A percentile compares a stretch with the other conserved stretches of the same genome.
These are phyloP conservation scores for Colletotrichum sp. DNA, from an alignment of 2,329 filamentous ascomycete genomes.

Conservation along the genomic window DNA sequence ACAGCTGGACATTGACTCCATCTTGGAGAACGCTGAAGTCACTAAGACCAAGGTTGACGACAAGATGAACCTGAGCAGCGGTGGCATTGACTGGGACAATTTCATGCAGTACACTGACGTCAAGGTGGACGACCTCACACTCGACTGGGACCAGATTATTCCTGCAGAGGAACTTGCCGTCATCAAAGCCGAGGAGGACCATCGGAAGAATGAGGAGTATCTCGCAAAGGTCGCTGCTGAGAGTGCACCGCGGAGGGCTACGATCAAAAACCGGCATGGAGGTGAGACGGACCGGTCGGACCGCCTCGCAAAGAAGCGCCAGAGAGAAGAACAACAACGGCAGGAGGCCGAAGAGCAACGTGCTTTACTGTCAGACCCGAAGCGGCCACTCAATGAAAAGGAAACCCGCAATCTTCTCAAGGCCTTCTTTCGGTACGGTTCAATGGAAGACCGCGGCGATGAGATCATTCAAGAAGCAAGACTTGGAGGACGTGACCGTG, in stretches of 20 bases:
- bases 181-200: conserved; percentile 88
- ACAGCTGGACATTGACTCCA: conserved; percentile 96
- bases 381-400: conserved; percentile 88
- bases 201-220: conserved; percentile 82
- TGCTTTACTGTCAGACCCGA: conserved; percentile 79
- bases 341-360: conserved; percentile 77
- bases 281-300: conserved; percentile 67
- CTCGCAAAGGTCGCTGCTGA: conserved; percentile 83
- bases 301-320: conserved; percentile 68
- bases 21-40: conserved; percentile 95
- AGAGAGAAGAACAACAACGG: conserved; percentile 71
- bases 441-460: conserved; percentile 84
- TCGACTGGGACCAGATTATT: conserved; percentile 99
- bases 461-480: conserved; percentile 90
- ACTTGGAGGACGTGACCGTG: conserved; percentile 79
- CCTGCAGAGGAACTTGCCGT: conserved; percentile 89
- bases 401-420: conserved; percentile 92
- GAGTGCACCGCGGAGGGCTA: conserved; percentile 79
- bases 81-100: conserved; percentile 84
- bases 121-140: conserved; percentile 79
- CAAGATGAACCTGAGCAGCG: conserved; percentile 89
- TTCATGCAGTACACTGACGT: conserved; percentile 99
- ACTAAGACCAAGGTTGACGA: conserved; percentile 96
- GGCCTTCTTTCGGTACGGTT: conserved; percentile 89
- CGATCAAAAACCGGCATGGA: conserved; percentile 61